Evolutionary conservation across 441 rosid species (phyloP).

Genomic region (Aleurites moluccanus): DNA sequence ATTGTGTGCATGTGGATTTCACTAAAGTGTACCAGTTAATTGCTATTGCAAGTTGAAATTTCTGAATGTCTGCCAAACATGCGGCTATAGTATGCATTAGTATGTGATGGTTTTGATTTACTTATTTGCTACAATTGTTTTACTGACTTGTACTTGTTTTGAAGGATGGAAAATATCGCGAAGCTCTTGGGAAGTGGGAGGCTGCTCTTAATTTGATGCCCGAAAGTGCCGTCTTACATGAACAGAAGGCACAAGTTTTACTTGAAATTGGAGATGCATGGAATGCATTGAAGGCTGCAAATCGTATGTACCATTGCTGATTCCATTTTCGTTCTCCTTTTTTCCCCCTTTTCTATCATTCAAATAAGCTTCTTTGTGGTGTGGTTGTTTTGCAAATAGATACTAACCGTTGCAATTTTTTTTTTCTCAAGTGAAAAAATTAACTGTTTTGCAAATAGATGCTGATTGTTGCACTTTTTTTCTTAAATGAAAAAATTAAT

Average conservation of each 20-base stretch:
- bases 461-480: neutral
- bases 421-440: neutral
- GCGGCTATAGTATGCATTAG: neutral
- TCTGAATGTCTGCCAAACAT: neutral
- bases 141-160: slow-evolving; percentile 18
- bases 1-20: neutral
- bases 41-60: neutral
- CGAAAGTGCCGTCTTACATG: slow-evolving; percentile 62
- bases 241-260: slow-evolving; percentile 88
- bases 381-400: neutral
- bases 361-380: neutral
- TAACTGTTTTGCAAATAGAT: neutral
- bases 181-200: slow-evolving; percentile 93
- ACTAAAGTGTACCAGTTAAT: neutral
- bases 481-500: neutral
- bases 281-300: slow-evolving; percentile 76
- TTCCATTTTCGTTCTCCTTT: slow-evolving; percentile 4
- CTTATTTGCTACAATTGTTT: neutral
- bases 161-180: slow-evolving; percentile 75
- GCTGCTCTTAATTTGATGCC: slow-evolving; percentile 72
- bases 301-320: slow-evolving; percentile 39
- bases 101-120: neutral
- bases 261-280: slow-evolving; percentile 88
- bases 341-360: neutral
- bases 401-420: neutral